A percentile compares a stretch with the other conserved stretches of the same genome.
Evolutionary conservation across 371 early-diverging fungal species (phyloP).

Genomic region (Apophysomyces variabilis): DNA sequence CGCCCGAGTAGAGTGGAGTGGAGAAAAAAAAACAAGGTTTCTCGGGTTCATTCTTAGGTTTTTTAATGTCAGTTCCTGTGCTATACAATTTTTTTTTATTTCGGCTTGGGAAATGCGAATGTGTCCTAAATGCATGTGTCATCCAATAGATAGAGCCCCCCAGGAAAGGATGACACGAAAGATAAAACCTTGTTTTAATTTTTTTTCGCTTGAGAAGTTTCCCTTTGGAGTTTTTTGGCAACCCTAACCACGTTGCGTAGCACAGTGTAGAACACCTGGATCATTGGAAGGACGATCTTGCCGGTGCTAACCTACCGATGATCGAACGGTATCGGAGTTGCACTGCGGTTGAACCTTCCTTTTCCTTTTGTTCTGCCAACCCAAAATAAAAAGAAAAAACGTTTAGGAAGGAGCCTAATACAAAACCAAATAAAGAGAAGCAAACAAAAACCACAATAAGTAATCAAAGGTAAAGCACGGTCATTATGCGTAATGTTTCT

Average conservation of each 20-base stretch:
- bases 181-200: background rate
- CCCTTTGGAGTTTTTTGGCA: background rate
- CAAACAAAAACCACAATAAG: too few relatives aligned
- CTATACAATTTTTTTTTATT: too few relatives aligned
- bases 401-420: too few relatives aligned
- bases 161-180: background rate
- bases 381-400: background rate
- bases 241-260: constrained; percentile 5
- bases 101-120: constrained; percentile 1
- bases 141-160: background rate
- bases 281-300: constrained; percentile 3
- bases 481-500: too few relatives aligned
- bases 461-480: too few relatives aligned
- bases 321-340: background rate
- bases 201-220: background rate
- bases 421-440: too few relatives aligned
- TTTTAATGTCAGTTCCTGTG: too few relatives aligned
- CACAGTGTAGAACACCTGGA: constrained; percentile 2
- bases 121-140: background rate
- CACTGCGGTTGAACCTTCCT: background rate
- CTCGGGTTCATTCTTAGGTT: too few relatives aligned
- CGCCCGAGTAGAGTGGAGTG: too few relatives aligned
- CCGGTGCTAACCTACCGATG: constrained; percentile 1
- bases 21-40: too few relatives aligned
- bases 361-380: background rate